Evolutionary conservation across 2,329 filamentous ascomycete species (phyloP).

Genomic region (Aspergillus latus): DNA sequence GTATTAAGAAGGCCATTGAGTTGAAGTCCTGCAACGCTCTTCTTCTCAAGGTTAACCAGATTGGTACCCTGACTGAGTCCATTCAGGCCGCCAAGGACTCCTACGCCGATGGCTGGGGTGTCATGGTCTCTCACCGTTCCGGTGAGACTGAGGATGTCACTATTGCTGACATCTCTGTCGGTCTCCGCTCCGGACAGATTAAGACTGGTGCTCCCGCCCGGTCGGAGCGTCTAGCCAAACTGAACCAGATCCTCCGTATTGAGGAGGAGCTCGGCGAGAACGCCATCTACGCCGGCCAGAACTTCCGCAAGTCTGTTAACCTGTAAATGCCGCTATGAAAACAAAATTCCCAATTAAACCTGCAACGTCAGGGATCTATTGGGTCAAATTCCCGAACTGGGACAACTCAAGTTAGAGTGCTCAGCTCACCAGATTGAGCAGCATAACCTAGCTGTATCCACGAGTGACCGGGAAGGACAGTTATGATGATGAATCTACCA

Average conservation of each 20-base stretch:
- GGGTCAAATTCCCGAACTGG: conserved; percentile 9
- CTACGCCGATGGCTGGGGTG: conserved; percentile 91
- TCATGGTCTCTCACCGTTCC: conserved; percentile 99
- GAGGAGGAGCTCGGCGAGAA: conserved; percentile 96
- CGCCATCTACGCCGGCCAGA: conserved; percentile 85
- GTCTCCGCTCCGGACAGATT: conserved; percentile 95
- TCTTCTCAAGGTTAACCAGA: conserved; percentile 99
- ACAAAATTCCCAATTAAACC: conserved; percentile 4
- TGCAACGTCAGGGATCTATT: conserved; percentile 1
- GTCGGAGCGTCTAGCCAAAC: conserved; percentile 97
- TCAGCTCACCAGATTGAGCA: conserved; percentile 5
- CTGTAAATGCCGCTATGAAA: conserved; percentile 58
- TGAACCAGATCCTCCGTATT: conserved; percentile 99
- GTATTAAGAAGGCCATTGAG: conserved; percentile 99
- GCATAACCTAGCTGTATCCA: conserved; percentile 2
- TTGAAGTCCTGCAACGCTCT: conserved; percentile 98
- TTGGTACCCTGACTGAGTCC: conserved; percentile 96
- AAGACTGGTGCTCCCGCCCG: conserved; percentile 96
- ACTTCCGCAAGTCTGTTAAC: conserved; percentile 89
- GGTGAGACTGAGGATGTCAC: conserved; percentile 99
- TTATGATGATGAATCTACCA: conserved; percentile 29
- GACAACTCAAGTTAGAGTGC: conserved; percentile 5
- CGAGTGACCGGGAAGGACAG: conserved; percentile 18
- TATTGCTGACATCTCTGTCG: conserved; percentile 96
- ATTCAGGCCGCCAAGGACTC: conserved; percentile 99